A percentile compares a stretch with the other conserved stretches of the same genome.
phyloP scores from a whole-genome alignment of 495 filamentous ascomycete genomes.

The Pyrenopolyporus hunteri region DNA sequence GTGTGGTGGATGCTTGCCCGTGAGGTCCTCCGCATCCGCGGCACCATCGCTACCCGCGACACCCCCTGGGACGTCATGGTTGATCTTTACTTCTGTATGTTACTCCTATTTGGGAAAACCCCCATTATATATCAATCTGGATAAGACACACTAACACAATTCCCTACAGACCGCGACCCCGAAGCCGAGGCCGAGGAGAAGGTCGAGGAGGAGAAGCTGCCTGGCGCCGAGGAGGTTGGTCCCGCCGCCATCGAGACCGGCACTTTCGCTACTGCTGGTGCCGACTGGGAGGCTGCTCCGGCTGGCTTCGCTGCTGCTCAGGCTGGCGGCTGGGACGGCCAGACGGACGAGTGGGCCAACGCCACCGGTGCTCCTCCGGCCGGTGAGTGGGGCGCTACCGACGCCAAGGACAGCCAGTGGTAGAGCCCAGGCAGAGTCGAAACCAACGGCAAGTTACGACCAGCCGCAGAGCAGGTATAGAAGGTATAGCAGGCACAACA shows the following conservation, averaged over 20 bases:
- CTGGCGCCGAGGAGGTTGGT: constrained; percentile 84
- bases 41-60: constrained; percentile 91
- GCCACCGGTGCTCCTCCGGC: constrained; percentile 53
- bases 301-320: constrained; percentile 69
- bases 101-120: background rate
- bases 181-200: constrained; percentile 98
- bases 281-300: constrained; percentile 75
- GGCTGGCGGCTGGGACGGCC: constrained; percentile 76
- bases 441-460: background rate
- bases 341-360: constrained; percentile 52
- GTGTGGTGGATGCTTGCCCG: constrained; percentile 99
- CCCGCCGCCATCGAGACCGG: constrained; percentile 73
- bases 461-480: too few species aligned
- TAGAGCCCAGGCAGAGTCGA: constrained; percentile 50
- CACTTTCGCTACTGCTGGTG: constrained; percentile 66
- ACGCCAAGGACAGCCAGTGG: constrained; percentile 67
- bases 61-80: constrained; percentile 98
- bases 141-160: constrained; percentile 29
- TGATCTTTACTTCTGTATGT: constrained; percentile 96
- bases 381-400: constrained; percentile 69
- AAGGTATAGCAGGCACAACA: background rate
- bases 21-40: constrained; percentile 98
- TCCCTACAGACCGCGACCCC: constrained; percentile 81
- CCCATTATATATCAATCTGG: background rate
- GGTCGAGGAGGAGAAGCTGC: constrained; percentile 70